phyloP scores from a whole-genome alignment of 2,329 filamentous ascomycete genomes.

The Penicillium sp. region DNA sequence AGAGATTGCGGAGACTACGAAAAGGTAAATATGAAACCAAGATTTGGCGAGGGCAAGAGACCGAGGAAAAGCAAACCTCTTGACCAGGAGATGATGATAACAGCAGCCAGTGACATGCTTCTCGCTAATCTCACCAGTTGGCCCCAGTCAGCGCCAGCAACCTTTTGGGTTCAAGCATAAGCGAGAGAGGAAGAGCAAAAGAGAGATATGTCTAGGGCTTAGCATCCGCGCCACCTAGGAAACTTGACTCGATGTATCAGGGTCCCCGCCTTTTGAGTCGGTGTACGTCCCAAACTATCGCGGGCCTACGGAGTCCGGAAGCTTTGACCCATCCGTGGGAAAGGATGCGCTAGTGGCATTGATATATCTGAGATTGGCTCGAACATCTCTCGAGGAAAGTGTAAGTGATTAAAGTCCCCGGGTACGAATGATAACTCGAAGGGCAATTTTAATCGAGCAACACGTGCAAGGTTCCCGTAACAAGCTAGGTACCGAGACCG shows the following conservation, averaged over 20 bases:
- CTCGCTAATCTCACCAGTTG: slow-evolving; percentile 9
- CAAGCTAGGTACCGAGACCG: background rate
- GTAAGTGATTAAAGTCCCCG: background rate
- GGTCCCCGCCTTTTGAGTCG: slow-evolving; percentile 1
- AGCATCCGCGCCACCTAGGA: background rate
- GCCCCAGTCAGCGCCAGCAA: background rate
- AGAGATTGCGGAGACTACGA: slow-evolving; percentile 6
- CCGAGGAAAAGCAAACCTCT: slow-evolving; percentile 1
- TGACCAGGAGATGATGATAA: slow-evolving; percentile 2
- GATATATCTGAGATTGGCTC: background rate
- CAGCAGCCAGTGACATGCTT: slow-evolving; percentile 11
- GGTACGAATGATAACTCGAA: background rate
- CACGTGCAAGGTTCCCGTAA: background rate
- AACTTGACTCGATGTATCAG: background rate
- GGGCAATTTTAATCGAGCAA: slow-evolving; percentile 3
- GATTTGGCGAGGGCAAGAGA: background rate
- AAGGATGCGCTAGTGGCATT: background rate
- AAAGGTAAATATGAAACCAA: slow-evolving; percentile 7
- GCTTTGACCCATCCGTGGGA: slow-evolving; percentile 12
- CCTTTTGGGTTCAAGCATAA: background rate
- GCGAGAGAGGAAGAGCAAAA: background rate
- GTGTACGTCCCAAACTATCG: background rate
- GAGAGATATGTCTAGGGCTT: background rate
- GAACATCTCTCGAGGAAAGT: background rate
- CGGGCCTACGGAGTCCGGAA: slow-evolving; percentile 17